Conservation (phyloP, 768 basidiomycete genomes). For the Leucogyrophana mollusca region DNA sequence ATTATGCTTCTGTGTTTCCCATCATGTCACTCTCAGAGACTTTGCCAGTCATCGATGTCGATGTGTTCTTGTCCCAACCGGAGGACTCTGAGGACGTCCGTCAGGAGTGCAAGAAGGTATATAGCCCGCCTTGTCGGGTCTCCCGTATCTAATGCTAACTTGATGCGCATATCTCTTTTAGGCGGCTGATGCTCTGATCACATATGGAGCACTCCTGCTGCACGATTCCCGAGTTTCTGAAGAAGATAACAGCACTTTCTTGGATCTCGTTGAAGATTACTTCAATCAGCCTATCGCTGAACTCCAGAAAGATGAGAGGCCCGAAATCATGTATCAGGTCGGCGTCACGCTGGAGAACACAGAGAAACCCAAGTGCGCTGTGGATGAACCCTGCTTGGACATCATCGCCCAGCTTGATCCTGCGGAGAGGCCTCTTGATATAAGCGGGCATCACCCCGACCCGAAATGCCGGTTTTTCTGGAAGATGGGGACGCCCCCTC, state of each 20-base stretch:
- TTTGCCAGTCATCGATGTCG: slow-evolving; percentile 76
- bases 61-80: slow-evolving; percentile 57
- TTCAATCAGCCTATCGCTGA: slow-evolving; percentile 68
- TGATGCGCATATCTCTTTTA: slow-evolving; percentile 29
- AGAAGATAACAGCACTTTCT: slow-evolving; percentile 75
- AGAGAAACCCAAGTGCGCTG: slow-evolving; percentile 86
- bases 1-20: slow-evolving; percentile 17
- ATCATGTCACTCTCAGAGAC: slow-evolving; percentile 45
- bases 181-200: slow-evolving; percentile 81
- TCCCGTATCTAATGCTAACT: no score
- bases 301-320: slow-evolving; percentile 75
- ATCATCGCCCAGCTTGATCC: slow-evolving; percentile 79
- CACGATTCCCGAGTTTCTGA: slow-evolving; percentile 84
- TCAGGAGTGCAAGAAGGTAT: slow-evolving; percentile 72
- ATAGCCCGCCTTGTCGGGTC: slow-evolving; percentile 6
- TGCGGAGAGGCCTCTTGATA: slow-evolving; percentile 82
- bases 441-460: slow-evolving; percentile 76
- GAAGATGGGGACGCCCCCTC: slow-evolving; percentile 74
- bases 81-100: slow-evolving; percentile 44
- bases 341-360: slow-evolving; percentile 97
- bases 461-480: slow-evolving; percentile 96
- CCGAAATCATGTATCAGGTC: slow-evolving; percentile 87
- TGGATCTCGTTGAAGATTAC: slow-evolving; percentile 93
- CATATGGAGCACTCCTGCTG: slow-evolving; percentile 84
- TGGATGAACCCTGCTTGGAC: slow-evolving; percentile 75